A percentile compares a stretch with the other conserved stretches of the same genome.
Evolutionary conservation across 768 basidiomycete species (phyloP).

Genomic region (Suillus luteus): DNA sequence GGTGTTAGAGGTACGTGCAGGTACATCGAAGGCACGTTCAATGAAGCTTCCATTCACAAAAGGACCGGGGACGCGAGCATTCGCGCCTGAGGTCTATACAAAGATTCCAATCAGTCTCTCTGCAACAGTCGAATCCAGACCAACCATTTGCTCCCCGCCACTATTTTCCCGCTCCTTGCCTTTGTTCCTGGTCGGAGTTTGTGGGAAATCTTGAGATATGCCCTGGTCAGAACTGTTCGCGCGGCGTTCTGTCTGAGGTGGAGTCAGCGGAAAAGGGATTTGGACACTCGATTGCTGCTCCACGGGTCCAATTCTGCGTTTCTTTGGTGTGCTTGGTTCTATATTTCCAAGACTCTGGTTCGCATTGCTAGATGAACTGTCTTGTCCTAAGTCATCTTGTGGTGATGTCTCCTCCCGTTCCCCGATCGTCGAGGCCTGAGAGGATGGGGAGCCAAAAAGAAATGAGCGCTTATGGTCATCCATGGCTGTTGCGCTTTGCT

Average conservation of each 20-base stretch:
- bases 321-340: conserved; percentile 25
- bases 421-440: conserved; percentile 28
- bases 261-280: conserved; percentile 21
- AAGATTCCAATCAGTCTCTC: conserved; percentile 8
- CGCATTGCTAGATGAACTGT: not conserved
- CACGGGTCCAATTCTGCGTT: conserved; percentile 11
- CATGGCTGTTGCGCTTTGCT: conserved; percentile 13
- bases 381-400: conserved; percentile 15
- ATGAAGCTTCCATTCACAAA: not conserved
- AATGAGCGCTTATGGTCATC: not conserved
- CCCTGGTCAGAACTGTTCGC: conserved; percentile 6
- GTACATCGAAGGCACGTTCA: conserved; percentile 14
- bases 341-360: not conserved
- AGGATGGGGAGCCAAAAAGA: conserved; percentile 17
- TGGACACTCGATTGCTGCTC: not conserved
- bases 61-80: not conserved
- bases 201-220: conserved; percentile 3
- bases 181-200: conserved; percentile 27
- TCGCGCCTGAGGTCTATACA: conserved; percentile 1
- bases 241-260: conserved; percentile 23
- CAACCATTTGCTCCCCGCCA: conserved; percentile 16
- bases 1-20: conserved; percentile 14
- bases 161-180: conserved; percentile 26
- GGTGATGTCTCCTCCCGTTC: conserved; percentile 23
- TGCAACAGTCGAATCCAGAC: conserved; percentile 9